phyloP scores from a whole-genome alignment of 352 stramenopile species.

The Phytophthora tubulina region DNA sequence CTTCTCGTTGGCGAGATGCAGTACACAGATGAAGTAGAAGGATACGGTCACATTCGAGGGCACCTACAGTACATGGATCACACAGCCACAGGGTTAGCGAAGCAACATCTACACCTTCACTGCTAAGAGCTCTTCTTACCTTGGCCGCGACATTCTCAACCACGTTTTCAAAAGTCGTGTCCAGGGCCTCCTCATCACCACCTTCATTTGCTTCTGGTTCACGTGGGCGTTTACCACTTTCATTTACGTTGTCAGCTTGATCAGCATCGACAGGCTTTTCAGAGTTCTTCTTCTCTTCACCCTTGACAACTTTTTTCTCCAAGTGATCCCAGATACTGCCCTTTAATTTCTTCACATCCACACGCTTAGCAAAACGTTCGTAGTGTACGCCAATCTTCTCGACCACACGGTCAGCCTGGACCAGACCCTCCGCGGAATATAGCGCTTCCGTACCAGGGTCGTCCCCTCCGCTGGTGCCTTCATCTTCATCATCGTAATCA shows the following conservation, averaged over 20 bases:
- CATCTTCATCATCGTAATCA: conserved; percentile 58
- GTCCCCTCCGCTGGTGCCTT: conserved; percentile 38
- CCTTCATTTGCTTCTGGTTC: conserved; percentile 36
- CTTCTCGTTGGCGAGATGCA: conserved; percentile 99
- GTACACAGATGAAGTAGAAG: conserved; percentile 99
- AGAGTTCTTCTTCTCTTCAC: conserved; percentile 33
- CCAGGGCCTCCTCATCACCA: conserved; percentile 19
- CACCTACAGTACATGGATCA: conserved; percentile 54
- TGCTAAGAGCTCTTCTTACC: conserved; percentile 44
- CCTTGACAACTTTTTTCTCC: conserved; percentile 49
- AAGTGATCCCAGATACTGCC: conserved; percentile 94
- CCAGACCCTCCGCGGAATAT: conserved; percentile 66
- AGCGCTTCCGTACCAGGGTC: conserved; percentile 36
- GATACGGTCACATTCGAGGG: conserved; percentile 96
- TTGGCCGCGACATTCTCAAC: conserved; percentile 90
- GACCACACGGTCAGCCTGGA: conserved; percentile 93
- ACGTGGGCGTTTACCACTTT: conserved; percentile 44
- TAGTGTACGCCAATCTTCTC: conserved; percentile 96
- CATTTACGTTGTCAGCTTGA: conserved; percentile 30
- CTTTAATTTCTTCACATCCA: conserved; percentile 98
- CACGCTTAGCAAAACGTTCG: conserved; percentile 95
- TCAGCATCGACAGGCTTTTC: conserved; percentile 10
- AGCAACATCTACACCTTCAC: background rate
- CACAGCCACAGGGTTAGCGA: conserved; percentile 13
- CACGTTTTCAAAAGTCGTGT: conserved; percentile 91